Conservation (phyloP, 2,329 filamentous ascomycete species). For the Neonectria faginata region DNA sequence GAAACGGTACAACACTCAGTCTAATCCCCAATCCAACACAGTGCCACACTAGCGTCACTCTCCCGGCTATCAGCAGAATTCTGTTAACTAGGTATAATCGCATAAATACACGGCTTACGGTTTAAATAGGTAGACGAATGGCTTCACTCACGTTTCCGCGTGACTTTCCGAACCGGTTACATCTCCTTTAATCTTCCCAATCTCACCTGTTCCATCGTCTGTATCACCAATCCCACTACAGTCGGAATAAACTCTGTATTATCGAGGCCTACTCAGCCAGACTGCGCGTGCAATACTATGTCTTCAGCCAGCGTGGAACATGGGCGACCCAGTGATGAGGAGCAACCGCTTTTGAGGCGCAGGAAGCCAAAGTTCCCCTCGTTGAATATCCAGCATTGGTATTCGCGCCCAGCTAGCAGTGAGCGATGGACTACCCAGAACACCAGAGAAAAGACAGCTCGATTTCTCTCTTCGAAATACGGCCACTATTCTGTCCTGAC, state of each 20-base stretch:
- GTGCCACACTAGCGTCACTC: too few species aligned
- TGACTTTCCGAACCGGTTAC: neutral
- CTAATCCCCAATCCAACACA: too few species aligned
- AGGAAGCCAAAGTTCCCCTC: constrained; percentile 10
- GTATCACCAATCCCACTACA: neutral
- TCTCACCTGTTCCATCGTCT: neutral
- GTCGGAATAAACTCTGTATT: constrained; percentile 27
- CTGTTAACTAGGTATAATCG: neutral
- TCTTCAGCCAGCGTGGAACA: constrained; percentile 7
- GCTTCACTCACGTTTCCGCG: neutral
- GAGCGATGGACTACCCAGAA: constrained; percentile 18
- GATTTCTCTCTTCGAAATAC: constrained; percentile 25
- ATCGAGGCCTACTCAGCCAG: neutral
- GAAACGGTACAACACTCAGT: too few species aligned
- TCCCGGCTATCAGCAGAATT: neutral
- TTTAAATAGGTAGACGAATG: neutral
- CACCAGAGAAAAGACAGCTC: constrained; percentile 12
- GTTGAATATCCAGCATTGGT: constrained; percentile 27
- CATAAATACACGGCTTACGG: neutral
- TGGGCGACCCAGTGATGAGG: constrained; percentile 8
- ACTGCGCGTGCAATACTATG: constrained; percentile 1
- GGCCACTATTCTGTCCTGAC: constrained; percentile 27
- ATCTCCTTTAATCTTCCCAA: neutral
- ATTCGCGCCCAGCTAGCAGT: neutral
- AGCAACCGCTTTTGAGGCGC: constrained; percentile 19